A percentile compares a stretch with the other conserved stretches of the same genome.
These are phyloP conservation scores for Arthrobotrys entomopaga DNA, from an alignment of 2,329 filamentous ascomycete species.

Conservation along the genomic window DNA sequence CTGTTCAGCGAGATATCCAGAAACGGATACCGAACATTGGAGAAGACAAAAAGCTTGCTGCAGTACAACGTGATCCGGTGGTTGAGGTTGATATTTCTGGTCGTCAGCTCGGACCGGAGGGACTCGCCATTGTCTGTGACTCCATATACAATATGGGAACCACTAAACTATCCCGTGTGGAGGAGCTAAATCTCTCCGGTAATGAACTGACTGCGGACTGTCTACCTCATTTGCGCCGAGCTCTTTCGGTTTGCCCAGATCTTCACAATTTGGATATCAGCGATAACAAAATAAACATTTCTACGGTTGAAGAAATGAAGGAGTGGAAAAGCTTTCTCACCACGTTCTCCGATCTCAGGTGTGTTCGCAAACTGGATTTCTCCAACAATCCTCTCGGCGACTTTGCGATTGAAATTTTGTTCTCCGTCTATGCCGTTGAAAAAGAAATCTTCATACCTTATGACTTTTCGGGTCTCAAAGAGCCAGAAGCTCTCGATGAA, in stretches of 20 bases:
- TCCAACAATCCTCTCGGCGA: constrained; percentile 45
- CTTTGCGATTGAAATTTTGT: constrained; percentile 41
- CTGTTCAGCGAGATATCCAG: constrained; percentile 50
- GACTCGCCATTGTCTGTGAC: constrained; percentile 39
- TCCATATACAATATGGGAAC: constrained; percentile 24
- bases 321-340: constrained; percentile 41
- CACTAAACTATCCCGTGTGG: constrained; percentile 32
- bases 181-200: constrained; percentile 48
- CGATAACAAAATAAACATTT: constrained; percentile 31
- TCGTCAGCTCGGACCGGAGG: constrained; percentile 47
- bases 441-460: constrained; percentile 41
- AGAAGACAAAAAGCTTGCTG: constrained; percentile 48
- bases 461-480: constrained; percentile 14
- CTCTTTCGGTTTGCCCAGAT: constrained; percentile 35
- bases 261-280: constrained; percentile 44
- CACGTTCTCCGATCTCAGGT: constrained; percentile 29
- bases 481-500: constrained; percentile 28
- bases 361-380: constrained; percentile 30
- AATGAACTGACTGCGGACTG: constrained; percentile 40
- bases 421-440: constrained; percentile 37
- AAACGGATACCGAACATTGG: constrained; percentile 49
- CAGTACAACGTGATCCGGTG: constrained; percentile 44
- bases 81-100: constrained; percentile 46
- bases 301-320: constrained; percentile 23
- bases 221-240: constrained; percentile 39